Evolutionary conservation across 139 green algal genomes (phyloP), one percentile per base, ranked within the genome.

Genomic region (Astrephomene gubernaculifera): DNA sequence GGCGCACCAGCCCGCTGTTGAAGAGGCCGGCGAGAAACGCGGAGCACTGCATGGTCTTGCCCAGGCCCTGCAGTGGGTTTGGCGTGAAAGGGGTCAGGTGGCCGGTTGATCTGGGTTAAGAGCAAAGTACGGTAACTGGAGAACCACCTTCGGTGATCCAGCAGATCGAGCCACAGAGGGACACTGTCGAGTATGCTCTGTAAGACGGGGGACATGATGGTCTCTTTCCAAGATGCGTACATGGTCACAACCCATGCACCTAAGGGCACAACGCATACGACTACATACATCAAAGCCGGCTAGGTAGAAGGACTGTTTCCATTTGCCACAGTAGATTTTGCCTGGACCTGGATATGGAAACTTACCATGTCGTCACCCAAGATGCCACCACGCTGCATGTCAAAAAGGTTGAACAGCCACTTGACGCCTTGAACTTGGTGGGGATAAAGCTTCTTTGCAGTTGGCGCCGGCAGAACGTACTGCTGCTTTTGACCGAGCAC

Each of bases 11-110:
- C 71, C 85, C 33, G 74, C 68, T 91, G 38, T 69, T 21, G 2
- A 97, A 85, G 54, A 96, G 65, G 38, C 94, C 95, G 14, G 94
- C 86, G 35, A 98, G 88, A 84, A 98, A 98, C 12, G 95, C 95
- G 1, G 89, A 82, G 78, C 92, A 94, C 86, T 98, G 95, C 89
- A 97, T 94, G 14, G 95, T 98, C 91, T 98, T 96, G 72, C 92
- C 91, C 45, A 90, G 73, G 22, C 85, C 83, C 63, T 79, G 75
- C 7, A 35, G 0, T 36, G 44, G 39, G n/a, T n/a, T n/a, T n/a
- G n/a, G n/a, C n/a, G n/a, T n/a, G n/a, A n/a, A n/a, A n/a, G n/a
- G n/a, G n/a, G n/a, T n/a, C 33, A 52, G 10, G 19, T 8, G 41
- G 68, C 36, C 21, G 31, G 17, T 9, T 67, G 17, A n/a, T 67